These are phyloP conservation scores for Botryotinia globosa DNA, from an alignment of 2,329 filamentous ascomycete genomes.

Conservation along the genomic window DNA sequence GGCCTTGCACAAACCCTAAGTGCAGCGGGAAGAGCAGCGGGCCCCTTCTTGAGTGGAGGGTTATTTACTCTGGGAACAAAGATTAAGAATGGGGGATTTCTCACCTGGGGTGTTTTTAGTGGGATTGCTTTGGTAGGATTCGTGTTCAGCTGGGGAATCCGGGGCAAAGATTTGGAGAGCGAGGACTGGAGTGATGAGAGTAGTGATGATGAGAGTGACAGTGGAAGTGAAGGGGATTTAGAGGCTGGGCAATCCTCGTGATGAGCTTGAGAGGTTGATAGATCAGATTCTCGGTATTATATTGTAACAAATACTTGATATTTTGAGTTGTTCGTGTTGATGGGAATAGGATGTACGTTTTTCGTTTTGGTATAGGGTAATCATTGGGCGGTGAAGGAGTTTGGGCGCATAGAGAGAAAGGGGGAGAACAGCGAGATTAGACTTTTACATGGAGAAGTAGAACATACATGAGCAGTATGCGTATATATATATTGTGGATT, in stretches of 20 bases:
- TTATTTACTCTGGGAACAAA: conserved; percentile 77
- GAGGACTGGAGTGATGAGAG: conserved; percentile 38
- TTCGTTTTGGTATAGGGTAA: neutral
- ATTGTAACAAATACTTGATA: neutral
- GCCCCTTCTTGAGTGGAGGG: conserved; percentile 82
- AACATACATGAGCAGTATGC: neutral
- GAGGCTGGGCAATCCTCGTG: neutral
- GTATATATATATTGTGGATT: neutral
- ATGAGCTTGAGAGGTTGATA: neutral
- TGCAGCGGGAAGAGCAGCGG: conserved; percentile 82
- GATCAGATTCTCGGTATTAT: neutral
- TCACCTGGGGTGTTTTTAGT: conserved; percentile 86
- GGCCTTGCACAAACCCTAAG: conserved; percentile 92
- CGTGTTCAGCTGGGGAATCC: conserved; percentile 73
- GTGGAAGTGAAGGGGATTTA: neutral
- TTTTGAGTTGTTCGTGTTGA: neutral
- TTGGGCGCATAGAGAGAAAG: neutral
- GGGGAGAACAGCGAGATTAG: neutral
- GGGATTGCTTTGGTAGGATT: conserved; percentile 80
- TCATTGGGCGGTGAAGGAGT: neutral
- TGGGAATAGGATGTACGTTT: neutral
- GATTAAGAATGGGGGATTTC: conserved; percentile 74
- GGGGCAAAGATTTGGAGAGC: conserved; percentile 59
- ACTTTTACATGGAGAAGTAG: neutral
- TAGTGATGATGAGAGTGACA: conserved; percentile 29